phyloP scores from a whole-genome alignment of 768 basidiomycete species.

The Sporobolomyces pararoseus region DNA sequence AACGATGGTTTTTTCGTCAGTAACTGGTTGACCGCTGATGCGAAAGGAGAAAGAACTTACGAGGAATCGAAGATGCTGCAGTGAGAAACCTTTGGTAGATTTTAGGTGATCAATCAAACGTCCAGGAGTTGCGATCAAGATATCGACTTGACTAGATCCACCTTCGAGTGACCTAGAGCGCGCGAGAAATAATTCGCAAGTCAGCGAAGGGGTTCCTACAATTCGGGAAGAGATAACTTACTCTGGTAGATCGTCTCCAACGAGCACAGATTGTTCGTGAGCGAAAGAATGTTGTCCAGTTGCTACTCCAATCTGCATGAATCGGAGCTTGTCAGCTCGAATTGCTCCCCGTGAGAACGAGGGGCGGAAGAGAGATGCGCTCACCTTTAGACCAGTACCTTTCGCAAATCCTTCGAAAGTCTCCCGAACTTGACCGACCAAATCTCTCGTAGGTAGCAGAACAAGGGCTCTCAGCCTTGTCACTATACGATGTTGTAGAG shows the following conservation, averaged over 20 bases:
- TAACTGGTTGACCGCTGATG: neutral
- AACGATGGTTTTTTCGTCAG: neutral
- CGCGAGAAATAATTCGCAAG: too few relatives aligned
- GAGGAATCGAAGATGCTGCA: slow-evolving; percentile 92
- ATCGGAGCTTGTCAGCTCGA: too few relatives aligned
- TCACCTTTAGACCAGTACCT: slow-evolving; percentile 80
- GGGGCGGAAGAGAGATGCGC: slow-evolving; percentile 34
- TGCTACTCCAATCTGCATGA: slow-evolving; percentile 67
- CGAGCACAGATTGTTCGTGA: slow-evolving; percentile 78
- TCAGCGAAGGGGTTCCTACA: too few relatives aligned
- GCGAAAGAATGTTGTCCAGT: slow-evolving; percentile 92
- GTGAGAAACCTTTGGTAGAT: slow-evolving; percentile 79
- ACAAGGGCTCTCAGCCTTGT: slow-evolving; percentile 82
- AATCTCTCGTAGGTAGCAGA: slow-evolving; percentile 87
- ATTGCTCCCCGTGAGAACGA: neutral
- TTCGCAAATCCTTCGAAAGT: slow-evolving; percentile 79
- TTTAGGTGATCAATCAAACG: slow-evolving; percentile 88
- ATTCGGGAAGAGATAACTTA: slow-evolving; percentile 51
- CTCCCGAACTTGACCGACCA: slow-evolving; percentile 86
- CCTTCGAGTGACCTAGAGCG: slow-evolving; percentile 68
- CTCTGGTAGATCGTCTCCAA: slow-evolving; percentile 60
- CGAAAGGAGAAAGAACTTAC: slow-evolving; percentile 55
- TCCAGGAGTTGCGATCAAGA: slow-evolving; percentile 93
- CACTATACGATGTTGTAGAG: slow-evolving; percentile 67
- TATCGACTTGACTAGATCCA: slow-evolving; percentile 85